These are phyloP conservation scores for Triticum dicoccoides DNA, from an alignment of 176 grass and related monocot genomes.

Conservation along the genomic window DNA sequence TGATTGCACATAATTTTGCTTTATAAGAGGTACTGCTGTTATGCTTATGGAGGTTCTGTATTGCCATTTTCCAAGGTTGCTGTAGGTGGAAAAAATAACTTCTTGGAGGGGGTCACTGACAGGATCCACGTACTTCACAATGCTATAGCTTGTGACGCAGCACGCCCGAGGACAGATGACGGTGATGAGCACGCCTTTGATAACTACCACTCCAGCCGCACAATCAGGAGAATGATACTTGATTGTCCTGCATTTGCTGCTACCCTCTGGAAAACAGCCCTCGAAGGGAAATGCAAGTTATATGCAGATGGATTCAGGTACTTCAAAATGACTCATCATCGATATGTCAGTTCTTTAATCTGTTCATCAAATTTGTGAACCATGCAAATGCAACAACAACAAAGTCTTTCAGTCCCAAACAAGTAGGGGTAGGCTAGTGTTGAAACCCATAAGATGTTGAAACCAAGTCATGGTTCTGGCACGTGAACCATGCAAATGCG, in stretches of 20 bases:
- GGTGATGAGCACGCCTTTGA: conserved; percentile 79
- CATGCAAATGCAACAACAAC: background rate
- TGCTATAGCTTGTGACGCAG: conserved; percentile 72
- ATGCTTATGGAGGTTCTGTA: conserved; percentile 2
- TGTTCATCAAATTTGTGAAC: background rate
- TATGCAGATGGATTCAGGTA: conserved; percentile 93
- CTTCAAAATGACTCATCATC: background rate
- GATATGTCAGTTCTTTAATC: background rate
- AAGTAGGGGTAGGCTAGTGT: too few relatives aligned
- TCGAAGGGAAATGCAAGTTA: conserved; percentile 66
- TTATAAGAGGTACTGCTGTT: background rate
- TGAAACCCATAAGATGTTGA: too few relatives aligned
- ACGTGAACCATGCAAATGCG: background rate
- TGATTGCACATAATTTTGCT: background rate
- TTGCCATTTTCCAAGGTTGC: conserved; percentile 47
- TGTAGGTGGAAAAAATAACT: conserved; percentile 65
- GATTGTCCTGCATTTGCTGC: conserved; percentile 64
- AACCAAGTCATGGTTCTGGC: too few relatives aligned
- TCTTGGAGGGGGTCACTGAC: conserved; percentile 52
- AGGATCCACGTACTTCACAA: conserved; percentile 53
- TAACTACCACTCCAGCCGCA: conserved; percentile 74
- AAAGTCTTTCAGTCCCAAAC: too few relatives aligned
- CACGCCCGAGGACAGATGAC: conserved; percentile 51
- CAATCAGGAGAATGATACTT: conserved; percentile 68
- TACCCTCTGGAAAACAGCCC: conserved; percentile 63